Base-by-base conservation (phyloP, 2,329 filamentous ascomycete species). In the Pyrenophora seminiperda region DNA sequence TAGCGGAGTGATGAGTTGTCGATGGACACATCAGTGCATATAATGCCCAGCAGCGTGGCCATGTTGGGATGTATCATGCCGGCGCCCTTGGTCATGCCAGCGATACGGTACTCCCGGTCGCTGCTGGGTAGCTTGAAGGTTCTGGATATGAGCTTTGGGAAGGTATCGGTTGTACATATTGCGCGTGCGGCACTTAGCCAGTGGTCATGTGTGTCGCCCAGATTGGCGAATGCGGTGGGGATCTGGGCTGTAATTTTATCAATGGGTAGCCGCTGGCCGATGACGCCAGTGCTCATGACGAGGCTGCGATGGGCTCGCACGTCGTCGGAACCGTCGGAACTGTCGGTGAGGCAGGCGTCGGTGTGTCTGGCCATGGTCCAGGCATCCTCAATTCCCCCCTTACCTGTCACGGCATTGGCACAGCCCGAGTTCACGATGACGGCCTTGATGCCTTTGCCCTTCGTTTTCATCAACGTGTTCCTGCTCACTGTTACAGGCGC, bases 51-150 rank as follows among this genome's bases (percentile, higher is more conserved):
- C 27, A 97, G 83, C 1, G 94, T 99, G 22, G 91, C 94, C 92
- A 99, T 96, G 79, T 99, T 97, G 39, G 94, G 94, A 70, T 97
- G 92, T 73, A 99, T 96, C 94, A 99, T 99, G 68, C 94, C 94
- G 4, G 94, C 94, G 49, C 94, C 94, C 78, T 99, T 99, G 67
- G 93, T 96, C 85, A 96, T 95, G 63, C 94, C 94, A 10, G 90
- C 91, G 41, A 99, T 88, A 63, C 83, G 82, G 77, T 96, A 99
- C 71, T 88, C 86, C 41, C 80, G 80, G 0, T 89, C 85, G 3
- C 89, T 89, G 1, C 89, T 92, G 3, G 94, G 92, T 24, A 99
- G 84, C 20, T 80, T 85, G 75, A 97, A 99, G 11, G 85, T 85
- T 61, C 83, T 85, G 15, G 92, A 97, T 63, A 93, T 81, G 58